phyloP scores from a whole-genome alignment of 2,329 filamentous ascomycete genomes.

The Fusarium poae region DNA sequence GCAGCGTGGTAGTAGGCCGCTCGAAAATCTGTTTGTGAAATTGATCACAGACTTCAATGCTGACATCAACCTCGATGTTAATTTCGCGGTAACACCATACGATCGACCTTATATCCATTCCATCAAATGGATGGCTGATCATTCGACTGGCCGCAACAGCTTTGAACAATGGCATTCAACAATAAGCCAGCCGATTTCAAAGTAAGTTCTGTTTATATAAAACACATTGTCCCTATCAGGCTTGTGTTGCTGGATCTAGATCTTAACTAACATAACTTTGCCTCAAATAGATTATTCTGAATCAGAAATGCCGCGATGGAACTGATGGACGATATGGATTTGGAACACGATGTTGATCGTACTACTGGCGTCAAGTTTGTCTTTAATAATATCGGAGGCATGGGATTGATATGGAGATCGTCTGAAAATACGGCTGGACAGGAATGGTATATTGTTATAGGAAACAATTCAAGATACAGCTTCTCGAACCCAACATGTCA shows the following conservation, averaged over 20 bases:
- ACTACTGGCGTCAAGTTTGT: not conserved
- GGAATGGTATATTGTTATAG: not conserved
- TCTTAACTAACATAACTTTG: not conserved
- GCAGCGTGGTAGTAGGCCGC: not conserved
- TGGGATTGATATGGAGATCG: too few relatives aligned
- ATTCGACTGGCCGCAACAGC: not conserved
- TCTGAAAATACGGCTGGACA: too few relatives aligned
- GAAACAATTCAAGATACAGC: not conserved
- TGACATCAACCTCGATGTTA: conserved; percentile 14
- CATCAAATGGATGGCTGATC: not conserved
- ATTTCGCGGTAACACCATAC: not conserved
- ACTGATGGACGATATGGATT: not conserved
- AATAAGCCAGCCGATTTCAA: too few relatives aligned
- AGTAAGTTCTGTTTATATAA: too few relatives aligned
- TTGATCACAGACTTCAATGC: not conserved
- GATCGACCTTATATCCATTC: not conserved
- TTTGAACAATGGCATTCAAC: not conserved
- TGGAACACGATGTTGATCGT: not conserved
- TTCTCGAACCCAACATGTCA: not conserved
- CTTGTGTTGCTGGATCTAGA: not conserved
- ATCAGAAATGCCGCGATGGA: not conserved
- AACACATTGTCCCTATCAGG: too few relatives aligned
- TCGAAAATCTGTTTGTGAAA: not conserved
- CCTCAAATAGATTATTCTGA: not conserved
- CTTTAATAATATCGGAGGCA: not conserved